These are phyloP conservation scores for Lecanicillium sp. DNA, from an alignment of 2,329 filamentous ascomycete genomes.

Conservation along the genomic window DNA sequence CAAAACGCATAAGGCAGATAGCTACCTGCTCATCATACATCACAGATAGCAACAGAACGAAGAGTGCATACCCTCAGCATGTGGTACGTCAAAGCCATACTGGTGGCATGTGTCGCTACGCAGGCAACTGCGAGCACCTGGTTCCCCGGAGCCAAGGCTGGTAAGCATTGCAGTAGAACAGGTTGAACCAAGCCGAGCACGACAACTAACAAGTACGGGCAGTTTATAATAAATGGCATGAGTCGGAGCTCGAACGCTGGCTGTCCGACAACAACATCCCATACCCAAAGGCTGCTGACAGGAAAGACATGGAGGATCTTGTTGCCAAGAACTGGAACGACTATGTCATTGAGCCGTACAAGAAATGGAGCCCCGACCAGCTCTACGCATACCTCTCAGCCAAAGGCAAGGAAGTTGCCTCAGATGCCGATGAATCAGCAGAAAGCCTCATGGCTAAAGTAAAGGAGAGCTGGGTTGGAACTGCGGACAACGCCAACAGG, in stretches of 20 bases:
- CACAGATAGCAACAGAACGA: too few species aligned
- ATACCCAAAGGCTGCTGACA: slow-evolving; percentile 82
- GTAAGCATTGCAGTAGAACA: slow-evolving; percentile 42
- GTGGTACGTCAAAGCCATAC: slow-evolving; percentile 66
- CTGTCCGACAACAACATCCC: slow-evolving; percentile 86
- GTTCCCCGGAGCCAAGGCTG: slow-evolving; percentile 67
- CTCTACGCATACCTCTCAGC: slow-evolving; percentile 58
- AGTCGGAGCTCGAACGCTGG: slow-evolving; percentile 96
- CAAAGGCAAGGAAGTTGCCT: slow-evolving; percentile 63
- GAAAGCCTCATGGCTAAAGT: slow-evolving; percentile 62
- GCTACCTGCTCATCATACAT: too few species aligned
- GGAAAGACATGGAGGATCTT: slow-evolving; percentile 88
- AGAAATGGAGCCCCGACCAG: slow-evolving; percentile 63
- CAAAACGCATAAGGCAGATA: too few species aligned
- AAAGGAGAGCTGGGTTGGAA: slow-evolving; percentile 68
- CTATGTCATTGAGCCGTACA: slow-evolving; percentile 67
- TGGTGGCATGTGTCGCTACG: slow-evolving; percentile 65
- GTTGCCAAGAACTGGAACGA: slow-evolving; percentile 84
- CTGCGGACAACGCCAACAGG: slow-evolving; percentile 65
- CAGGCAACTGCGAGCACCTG: slow-evolving; percentile 66
- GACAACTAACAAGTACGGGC: slow-evolving; percentile 4
- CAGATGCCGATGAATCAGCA: slow-evolving; percentile 57
- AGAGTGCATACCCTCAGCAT: slow-evolving; percentile 46
- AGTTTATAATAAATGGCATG: slow-evolving; percentile 99
- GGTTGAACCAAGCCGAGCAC: neutral